A percentile compares a stretch with the other conserved stretches of the same genome.
Evolutionary conservation across 805 yeast species (phyloP).

Genomic region (Saccharomycopsis sp.): DNA sequence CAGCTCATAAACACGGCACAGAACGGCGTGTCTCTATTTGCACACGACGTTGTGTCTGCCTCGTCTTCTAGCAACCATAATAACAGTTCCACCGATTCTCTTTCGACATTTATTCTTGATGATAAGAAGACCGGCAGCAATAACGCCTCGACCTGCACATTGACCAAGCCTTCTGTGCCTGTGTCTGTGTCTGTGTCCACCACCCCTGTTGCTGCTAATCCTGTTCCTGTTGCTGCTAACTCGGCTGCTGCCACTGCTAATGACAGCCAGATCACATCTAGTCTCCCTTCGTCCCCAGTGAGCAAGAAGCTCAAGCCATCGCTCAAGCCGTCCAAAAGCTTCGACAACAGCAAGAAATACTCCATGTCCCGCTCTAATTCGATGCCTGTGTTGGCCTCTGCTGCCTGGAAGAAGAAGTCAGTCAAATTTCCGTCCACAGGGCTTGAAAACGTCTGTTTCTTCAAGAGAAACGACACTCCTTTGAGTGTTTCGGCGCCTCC

Average conservation of each 20-base stretch:
- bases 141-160: not conserved
- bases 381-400: slow-evolving; percentile 13
- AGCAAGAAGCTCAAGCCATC: slow-evolving; percentile 15
- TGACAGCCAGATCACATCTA: not conserved
- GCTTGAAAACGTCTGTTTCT: slow-evolving; percentile 20
- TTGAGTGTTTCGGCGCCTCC: slow-evolving; percentile 18
- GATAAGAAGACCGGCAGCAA: not conserved
- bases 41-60: not conserved
- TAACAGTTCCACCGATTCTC: slow-evolving; percentile 6
- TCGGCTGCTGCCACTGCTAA: not conserved
- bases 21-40: too few species aligned
- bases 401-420: slow-evolving; percentile 11
- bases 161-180: not conserved
- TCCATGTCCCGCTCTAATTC: slow-evolving; percentile 12
- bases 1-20: not conserved
- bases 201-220: not conserved
- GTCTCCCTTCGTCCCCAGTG: not conserved
- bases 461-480: slow-evolving; percentile 20
- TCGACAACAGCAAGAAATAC: not conserved
- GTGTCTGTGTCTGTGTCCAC: too few species aligned
- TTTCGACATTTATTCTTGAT: slow-evolving; percentile 14
- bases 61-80: not conserved
- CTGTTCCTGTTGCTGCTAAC: not conserved
- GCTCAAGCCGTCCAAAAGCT: slow-evolving; percentile 3
- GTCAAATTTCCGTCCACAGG: slow-evolving; percentile 19